Percentiles rank a stretch among this genome's conserved stretches.
Evolutionary conservation across 352 stramenopile genomes (phyloP).

Genomic region (Pythium grandisporangium): DNA sequence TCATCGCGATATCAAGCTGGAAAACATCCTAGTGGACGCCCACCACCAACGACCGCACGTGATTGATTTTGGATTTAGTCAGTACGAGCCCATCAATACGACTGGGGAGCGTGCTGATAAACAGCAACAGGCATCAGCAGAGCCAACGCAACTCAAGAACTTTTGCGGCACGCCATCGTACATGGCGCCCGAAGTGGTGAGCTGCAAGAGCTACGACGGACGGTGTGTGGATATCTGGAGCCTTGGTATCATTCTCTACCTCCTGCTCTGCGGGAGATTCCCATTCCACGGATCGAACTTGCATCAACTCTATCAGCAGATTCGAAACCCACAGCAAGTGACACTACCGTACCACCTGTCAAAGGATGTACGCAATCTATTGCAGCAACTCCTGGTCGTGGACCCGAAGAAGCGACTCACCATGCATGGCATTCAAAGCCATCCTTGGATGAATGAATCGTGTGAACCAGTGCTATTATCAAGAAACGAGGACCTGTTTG

Average conservation of each 20-base stretch:
- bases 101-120: too few species aligned
- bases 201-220: conserved; percentile 43
- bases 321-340: conserved; percentile 10
- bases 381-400: conserved; percentile 30
- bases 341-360: conserved; percentile 19
- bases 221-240: conserved; percentile 38
- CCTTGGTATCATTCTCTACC: conserved; percentile 45
- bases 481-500: not conserved
- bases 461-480: too few species aligned
- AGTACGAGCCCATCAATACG: conserved; percentile 18
- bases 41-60: conserved; percentile 20
- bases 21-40: conserved; percentile 58
- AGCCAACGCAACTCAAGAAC: too few species aligned
- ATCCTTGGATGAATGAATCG: conserved; percentile 21
- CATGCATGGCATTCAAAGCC: conserved; percentile 19
- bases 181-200: conserved; percentile 70
- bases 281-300: conserved; percentile 83
- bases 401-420: conserved; percentile 31
- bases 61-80: conserved; percentile 70
- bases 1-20: conserved; percentile 70
- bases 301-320: conserved; percentile 30
- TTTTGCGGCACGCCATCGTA: conserved; percentile 73
- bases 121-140: not conserved
- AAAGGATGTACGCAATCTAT: conserved; percentile 22
- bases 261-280: conserved; percentile 33